phyloP scores from a whole-genome alignment of 495 filamentous ascomycete species.

The Cenococcum geophilum region DNA sequence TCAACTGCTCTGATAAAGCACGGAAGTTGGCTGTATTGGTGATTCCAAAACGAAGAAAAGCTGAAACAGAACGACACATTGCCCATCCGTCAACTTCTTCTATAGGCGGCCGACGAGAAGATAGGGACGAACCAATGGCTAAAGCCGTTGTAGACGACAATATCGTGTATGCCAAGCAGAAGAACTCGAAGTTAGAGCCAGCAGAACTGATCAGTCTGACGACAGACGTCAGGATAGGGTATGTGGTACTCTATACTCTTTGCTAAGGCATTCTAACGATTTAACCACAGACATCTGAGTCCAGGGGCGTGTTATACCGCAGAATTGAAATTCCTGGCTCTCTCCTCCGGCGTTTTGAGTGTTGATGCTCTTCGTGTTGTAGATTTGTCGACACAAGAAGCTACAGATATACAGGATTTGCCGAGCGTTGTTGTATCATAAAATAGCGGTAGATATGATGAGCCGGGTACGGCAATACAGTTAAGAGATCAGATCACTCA shows the following conservation, averaged over 20 bases:
- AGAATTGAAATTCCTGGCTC: conserved; percentile 71
- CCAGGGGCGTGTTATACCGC: conserved; percentile 74
- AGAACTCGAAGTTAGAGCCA: conserved; percentile 61
- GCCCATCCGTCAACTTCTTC: conserved; percentile 47
- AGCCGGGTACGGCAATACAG: not conserved
- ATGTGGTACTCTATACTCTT: conserved; percentile 32
- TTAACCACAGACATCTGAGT: conserved; percentile 53
- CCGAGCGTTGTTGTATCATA: conserved; percentile 57
- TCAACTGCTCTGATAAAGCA: conserved; percentile 64
- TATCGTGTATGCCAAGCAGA: conserved; percentile 76
- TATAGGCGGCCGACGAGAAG: conserved; percentile 28
- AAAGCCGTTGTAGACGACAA: conserved; percentile 82
- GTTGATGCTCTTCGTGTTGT: conserved; percentile 77
- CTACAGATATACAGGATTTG: conserved; percentile 73
- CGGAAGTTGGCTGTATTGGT: conserved; percentile 77
- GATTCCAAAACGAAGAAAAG: conserved; percentile 67
- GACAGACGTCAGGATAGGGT: conserved; percentile 78
- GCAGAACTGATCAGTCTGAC: conserved; percentile 75
- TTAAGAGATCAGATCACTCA: no score
- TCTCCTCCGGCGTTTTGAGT: conserved; percentile 65
- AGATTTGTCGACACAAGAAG: conserved; percentile 74
- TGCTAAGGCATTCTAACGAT: conserved; percentile 14
- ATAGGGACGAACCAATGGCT: conserved; percentile 49
- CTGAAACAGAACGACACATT: conserved; percentile 55
- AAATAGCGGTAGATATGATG: conserved; percentile 1